Conservation (phyloP, 108 stramenopile species). For the Cyclotella atomus region DNA sequence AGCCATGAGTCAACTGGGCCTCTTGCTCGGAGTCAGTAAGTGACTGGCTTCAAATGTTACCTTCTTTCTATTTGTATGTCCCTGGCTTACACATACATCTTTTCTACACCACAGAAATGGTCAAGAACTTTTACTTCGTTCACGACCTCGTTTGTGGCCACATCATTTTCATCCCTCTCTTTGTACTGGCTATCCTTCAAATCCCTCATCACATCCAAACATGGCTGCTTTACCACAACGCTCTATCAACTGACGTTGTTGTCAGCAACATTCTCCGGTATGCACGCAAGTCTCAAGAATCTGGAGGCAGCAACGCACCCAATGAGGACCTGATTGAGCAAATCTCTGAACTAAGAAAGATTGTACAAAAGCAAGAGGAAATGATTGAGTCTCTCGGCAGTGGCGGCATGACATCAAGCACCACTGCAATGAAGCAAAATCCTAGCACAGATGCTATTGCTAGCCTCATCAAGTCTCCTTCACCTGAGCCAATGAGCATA, state of each 20-base stretch:
- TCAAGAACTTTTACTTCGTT: conserved; percentile 86
- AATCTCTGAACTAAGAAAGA: conserved; percentile 83
- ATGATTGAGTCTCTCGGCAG: conserved; percentile 64
- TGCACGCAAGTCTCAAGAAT: conserved; percentile 91
- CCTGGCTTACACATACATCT: too few relatives aligned
- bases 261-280: conserved; percentile 96
- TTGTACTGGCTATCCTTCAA: conserved; percentile 86
- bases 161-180: conserved; percentile 91
- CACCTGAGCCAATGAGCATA: conserved; percentile 39
- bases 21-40: conserved; percentile 81
- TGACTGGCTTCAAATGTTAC: conserved; percentile 79
- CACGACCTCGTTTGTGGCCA: conserved; percentile 96
- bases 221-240: conserved; percentile 98
- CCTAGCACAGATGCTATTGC: conserved; percentile 58
- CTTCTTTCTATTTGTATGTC: conserved; percentile 65
- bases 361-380: conserved; percentile 88
- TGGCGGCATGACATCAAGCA: conserved; percentile 21
- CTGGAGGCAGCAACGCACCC: conserved; percentile 63
- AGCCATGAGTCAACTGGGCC: conserved; percentile 79
- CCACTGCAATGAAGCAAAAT: conserved; percentile 24
- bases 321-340: conserved; percentile 88
- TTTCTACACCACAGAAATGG: conserved; percentile 38
- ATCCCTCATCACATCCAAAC: conserved; percentile 91
- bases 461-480: conserved; percentile 32
- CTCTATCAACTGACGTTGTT: conserved; percentile 93